These are phyloP conservation scores for Eucalyptus sp. DNA, from an alignment of 345 rosid species.

Conservation along the genomic window DNA sequence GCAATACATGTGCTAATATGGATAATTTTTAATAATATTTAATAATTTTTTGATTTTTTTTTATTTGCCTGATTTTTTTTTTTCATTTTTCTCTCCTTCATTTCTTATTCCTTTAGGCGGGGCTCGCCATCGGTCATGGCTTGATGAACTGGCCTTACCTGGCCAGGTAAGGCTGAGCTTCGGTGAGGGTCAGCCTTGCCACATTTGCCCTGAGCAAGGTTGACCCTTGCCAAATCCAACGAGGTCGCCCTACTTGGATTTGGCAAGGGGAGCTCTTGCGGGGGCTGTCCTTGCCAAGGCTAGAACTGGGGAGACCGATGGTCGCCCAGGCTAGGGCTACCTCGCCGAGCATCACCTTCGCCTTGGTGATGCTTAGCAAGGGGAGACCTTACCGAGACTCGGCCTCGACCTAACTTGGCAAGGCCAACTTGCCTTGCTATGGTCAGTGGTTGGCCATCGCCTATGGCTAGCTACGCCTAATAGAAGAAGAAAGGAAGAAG, in stretches of 20 bases:
- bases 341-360: fast-evolving
- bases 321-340: fast-evolving
- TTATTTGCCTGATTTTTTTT: no score
- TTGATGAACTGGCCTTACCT: no score
- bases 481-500: no score
- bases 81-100: no score
- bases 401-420: no score
- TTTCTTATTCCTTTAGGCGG: no score
- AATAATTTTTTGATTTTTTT: fast-evolving
- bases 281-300: no score
- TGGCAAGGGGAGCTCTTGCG: no score
- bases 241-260: fast-evolving
- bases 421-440: no score
- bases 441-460: fast-evolving
- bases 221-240: no score
- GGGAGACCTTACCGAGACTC: fast-evolving
- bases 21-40: no score
- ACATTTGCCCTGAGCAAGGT: no score
- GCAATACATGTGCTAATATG: fast-evolving
- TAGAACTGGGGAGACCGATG: fast-evolving
- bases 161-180: fast-evolving
- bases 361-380: fast-evolving
- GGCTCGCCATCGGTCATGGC: fast-evolving
- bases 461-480: fast-evolving
- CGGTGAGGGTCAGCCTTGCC: fast-evolving